phyloP scores from a whole-genome alignment of 1,139 yeast genomes.

The Suhomyces anneliseae region DNA sequence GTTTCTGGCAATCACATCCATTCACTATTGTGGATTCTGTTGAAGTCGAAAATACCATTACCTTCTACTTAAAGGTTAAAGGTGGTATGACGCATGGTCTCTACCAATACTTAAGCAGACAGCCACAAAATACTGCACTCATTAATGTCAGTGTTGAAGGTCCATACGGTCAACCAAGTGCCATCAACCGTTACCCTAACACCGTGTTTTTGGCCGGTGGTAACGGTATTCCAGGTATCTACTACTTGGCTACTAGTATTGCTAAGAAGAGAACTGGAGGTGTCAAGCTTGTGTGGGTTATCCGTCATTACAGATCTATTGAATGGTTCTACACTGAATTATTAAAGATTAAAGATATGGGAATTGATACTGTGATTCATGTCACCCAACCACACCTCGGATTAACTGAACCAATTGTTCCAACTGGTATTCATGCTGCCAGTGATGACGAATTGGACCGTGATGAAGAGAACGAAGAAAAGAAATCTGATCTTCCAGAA shows the following conservation, averaged over 20 bases:
- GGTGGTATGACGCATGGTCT: slow-evolving; percentile 39
- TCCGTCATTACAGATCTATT: slow-evolving; percentile 40
- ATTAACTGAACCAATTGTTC: slow-evolving; percentile 18
- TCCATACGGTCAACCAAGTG: slow-evolving; percentile 38
- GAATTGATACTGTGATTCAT: slow-evolving; percentile 35
- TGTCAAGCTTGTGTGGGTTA: slow-evolving; percentile 49
- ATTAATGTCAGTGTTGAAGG: slow-evolving; percentile 41
- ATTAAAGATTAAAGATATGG: slow-evolving; percentile 26
- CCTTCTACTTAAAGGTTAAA: slow-evolving; percentile 39
- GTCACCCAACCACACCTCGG: slow-evolving; percentile 29
- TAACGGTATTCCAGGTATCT: slow-evolving; percentile 65
- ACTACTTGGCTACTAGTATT: slow-evolving; percentile 31
- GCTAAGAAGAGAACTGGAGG: slow-evolving; percentile 16
- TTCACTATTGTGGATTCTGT: slow-evolving; percentile 48
- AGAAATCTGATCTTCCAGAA: slow-evolving; percentile 13
- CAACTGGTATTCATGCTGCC: slow-evolving; percentile 7
- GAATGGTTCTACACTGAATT: slow-evolving; percentile 34
- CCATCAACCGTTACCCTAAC: slow-evolving; percentile 51
- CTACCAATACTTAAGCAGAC: slow-evolving; percentile 42
- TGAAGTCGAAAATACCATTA: slow-evolving; percentile 28
- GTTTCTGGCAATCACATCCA: slow-evolving; percentile 62
- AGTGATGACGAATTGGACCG: slow-evolving; percentile 15
- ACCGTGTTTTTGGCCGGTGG: slow-evolving; percentile 64
- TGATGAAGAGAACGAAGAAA: slow-evolving; percentile 15
- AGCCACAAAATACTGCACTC: slow-evolving; percentile 41